Percentiles rank a stretch among this genome's conserved stretches.
Evolutionary conservation across 1,284 basidiomycete species (phyloP).

Genomic region (Naganishia cerealis): DNA sequence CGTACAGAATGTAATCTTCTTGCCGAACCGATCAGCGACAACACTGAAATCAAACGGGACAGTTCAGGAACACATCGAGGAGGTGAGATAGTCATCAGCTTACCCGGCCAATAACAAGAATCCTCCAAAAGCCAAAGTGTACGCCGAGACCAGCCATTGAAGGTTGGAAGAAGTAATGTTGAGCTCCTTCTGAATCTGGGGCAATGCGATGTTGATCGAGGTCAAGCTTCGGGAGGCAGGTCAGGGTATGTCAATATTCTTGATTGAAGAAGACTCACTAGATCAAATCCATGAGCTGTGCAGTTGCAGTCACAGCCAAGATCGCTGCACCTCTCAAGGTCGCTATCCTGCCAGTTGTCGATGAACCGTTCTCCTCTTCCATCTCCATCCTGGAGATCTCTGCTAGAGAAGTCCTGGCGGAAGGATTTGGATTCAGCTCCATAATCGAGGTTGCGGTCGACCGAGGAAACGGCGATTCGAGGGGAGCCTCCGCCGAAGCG

Average conservation of each 20-base stretch:
- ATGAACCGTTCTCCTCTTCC: constrained; percentile 9
- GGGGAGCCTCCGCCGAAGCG: constrained; percentile 2
- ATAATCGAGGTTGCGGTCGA: constrained; percentile 22
- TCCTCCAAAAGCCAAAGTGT: constrained; percentile 47
- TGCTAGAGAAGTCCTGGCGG: constrained; percentile 9
- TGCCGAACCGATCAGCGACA: constrained; percentile 49
- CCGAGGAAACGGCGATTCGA: constrained; percentile 21
- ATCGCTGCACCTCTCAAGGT: constrained; percentile 13
- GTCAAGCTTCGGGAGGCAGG: constrained; percentile 11
- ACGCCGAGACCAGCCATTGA: constrained; percentile 49
- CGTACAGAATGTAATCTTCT: constrained; percentile 42
- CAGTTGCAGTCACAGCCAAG: constrained; percentile 16
- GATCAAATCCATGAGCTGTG: constrained; percentile 27
- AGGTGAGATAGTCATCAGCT: not conserved
- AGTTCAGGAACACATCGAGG: not conserved
- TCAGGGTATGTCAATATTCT: not conserved
- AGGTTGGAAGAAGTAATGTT: constrained; percentile 38
- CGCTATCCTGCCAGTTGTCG: constrained; percentile 10
- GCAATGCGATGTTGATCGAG: constrained; percentile 48
- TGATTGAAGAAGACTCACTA: not conserved
- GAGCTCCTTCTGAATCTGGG: constrained; percentile 46
- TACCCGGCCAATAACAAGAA: constrained; percentile 48
- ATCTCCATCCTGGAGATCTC: constrained; percentile 20
- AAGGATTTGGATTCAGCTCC: constrained; percentile 22
- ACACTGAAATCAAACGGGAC: not conserved